A percentile compares a stretch with the other conserved stretches of the same genome.
phyloP scores from a whole-genome alignment of 2,329 filamentous ascomycete genomes.

The Aspergillus amoenus region DNA sequence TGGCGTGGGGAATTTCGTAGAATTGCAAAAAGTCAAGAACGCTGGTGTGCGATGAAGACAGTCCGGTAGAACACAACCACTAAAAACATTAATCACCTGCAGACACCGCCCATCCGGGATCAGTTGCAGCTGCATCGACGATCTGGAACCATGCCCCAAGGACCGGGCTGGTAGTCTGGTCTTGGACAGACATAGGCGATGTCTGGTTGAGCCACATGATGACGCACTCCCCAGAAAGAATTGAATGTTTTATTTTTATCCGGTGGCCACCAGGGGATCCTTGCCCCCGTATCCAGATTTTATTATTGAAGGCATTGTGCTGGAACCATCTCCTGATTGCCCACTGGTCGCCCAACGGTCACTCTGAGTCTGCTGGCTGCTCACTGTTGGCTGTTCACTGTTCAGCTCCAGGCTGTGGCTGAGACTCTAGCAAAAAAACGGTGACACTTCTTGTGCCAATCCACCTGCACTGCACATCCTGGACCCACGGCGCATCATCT shows the following conservation, averaged over 20 bases:
- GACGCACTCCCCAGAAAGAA: background rate
- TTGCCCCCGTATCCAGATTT: no score
- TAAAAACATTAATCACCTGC: no score
- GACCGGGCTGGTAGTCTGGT: no score
- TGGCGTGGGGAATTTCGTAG: background rate
- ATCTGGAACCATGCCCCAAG: no score
- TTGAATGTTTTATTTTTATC: background rate
- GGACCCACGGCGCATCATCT: constrained; percentile 10
- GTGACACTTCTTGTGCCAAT: background rate
- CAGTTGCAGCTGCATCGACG: no score
- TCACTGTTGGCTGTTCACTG: background rate
- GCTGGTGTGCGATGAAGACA: no score
- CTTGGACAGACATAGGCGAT: background rate
- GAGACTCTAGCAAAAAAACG: constrained; percentile 1
- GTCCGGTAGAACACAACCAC: no score
- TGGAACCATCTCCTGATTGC: background rate
- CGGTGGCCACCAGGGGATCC: background rate
- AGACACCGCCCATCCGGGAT: no score
- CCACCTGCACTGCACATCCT: background rate
- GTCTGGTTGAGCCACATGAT: background rate
- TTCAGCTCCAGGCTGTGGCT: background rate
- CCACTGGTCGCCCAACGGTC: no score
- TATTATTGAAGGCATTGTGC: background rate
- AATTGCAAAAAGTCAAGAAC: background rate
- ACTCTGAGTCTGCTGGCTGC: no score